A percentile compares a stretch with the other conserved stretches of the same genome.
phyloP scores from a whole-genome alignment of 2,329 filamentous ascomycete genomes.

The Juglanconis oblonga region DNA sequence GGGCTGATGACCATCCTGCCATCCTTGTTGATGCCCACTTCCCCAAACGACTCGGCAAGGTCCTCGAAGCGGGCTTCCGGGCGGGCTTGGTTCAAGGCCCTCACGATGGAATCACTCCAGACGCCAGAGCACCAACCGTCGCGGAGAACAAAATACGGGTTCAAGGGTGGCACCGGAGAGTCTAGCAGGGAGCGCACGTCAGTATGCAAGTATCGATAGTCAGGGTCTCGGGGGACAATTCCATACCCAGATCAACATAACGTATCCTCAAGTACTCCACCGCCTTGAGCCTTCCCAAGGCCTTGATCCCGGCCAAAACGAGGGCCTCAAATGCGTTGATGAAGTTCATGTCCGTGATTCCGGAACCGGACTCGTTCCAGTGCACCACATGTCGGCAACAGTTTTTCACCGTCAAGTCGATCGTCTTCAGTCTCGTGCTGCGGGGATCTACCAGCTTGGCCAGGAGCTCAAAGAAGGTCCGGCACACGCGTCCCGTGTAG shows the following conservation, averaged over 20 bases:
- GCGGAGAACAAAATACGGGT: slow-evolving; percentile 68
- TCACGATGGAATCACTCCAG: slow-evolving; percentile 68
- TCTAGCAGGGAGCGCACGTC: slow-evolving; percentile 39
- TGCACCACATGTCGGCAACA: slow-evolving; percentile 58
- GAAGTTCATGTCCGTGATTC: slow-evolving; percentile 70
- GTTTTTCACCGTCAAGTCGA: slow-evolving; percentile 73
- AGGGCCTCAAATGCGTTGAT: slow-evolving; percentile 69
- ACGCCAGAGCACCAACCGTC: slow-evolving; percentile 63
- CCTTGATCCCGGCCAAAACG: slow-evolving; percentile 60
- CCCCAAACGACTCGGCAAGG: slow-evolving; percentile 62
- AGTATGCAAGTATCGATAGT: not conserved
- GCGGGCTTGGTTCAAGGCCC: slow-evolving; percentile 55
- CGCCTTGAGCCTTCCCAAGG: slow-evolving; percentile 56
- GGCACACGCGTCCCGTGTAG: slow-evolving; percentile 71
- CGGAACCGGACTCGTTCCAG: slow-evolving; percentile 64
- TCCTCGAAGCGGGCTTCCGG: slow-evolving; percentile 59
- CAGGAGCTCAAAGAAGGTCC: slow-evolving; percentile 62
- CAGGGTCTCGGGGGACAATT: not conserved
- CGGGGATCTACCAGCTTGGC: slow-evolving; percentile 47
- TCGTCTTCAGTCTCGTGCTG: slow-evolving; percentile 55
- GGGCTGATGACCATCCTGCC: slow-evolving; percentile 55
- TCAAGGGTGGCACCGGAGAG: slow-evolving; percentile 66
- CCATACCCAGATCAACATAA: slow-evolving; percentile 68
- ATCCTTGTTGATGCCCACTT: slow-evolving; percentile 57
- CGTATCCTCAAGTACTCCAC: slow-evolving; percentile 67